Base-by-base conservation (phyloP, 2,329 filamentous ascomycete species). In the Paraconiothyrium sp. region DNA sequence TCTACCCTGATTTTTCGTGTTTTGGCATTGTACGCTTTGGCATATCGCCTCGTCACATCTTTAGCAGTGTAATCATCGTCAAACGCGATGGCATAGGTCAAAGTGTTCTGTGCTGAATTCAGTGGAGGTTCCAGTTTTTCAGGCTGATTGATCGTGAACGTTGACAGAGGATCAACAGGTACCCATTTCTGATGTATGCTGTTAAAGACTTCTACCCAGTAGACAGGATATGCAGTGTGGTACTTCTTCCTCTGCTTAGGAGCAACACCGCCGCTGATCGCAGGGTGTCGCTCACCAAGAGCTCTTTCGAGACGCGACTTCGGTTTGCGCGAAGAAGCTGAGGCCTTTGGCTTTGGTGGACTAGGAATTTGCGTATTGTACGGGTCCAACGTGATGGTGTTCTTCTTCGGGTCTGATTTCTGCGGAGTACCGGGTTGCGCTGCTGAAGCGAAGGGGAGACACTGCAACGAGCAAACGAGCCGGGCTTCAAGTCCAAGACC, bases 181-280 rank as follows among this genome's bases (percentile, higher is more conserved):
- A 97, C 87, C 95, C 95, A 99, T 81, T 93, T 97, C 74, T 97
- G 92, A 66, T 93, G 88, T 0, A 91, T 91, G 57, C 89, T 84
- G 65, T 97, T 94, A 66, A 97, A 92, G 3, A 92, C 90, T 79
- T 99, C 95, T 0, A 97, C 90, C 95, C 95, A 99, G 75, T 93
- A 98, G 3, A 98, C 85, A 0, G 95, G 95, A 71, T 90, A 92
- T 0, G 87, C 78, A 0, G 93, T 94, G 72, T 94, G 92, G 27
- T 84, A 85, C 11, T 90, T 85, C 14, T 74, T 79, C 22, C 78
- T 79, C 37, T 76, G 75, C 27, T 79, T 77, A 11, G 76, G 78
- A 54, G 81, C 48, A 27, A 60, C 61, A 49, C 72, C 71, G 47
- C 69, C 54, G 57, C 70, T 67, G 5, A 76, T 47, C 20, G 69